Evolutionary conservation across 495 filamentous ascomycete species (phyloP), one percentile per base, ranked within the genome.

Genomic region (Penicillium parvum): DNA sequence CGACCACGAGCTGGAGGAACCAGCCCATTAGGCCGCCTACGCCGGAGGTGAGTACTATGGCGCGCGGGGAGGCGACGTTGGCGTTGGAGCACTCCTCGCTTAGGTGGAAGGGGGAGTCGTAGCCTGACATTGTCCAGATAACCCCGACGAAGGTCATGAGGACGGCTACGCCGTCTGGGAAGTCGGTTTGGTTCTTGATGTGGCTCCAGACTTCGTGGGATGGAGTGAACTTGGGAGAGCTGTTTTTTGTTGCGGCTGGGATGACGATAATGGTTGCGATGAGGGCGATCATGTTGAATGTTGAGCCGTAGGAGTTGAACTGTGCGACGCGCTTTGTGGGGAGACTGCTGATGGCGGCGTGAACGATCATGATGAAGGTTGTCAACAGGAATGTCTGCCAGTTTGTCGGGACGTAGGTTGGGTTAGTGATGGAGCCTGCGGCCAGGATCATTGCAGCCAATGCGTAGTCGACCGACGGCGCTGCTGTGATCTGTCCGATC

Each of bases 41-140:
- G 1, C 64, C 78, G 6, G 77, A 77, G 8, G 85, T 89, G 53
- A 90, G 66, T 17, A 88, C 75, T 44, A 90, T 90, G n/a, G 85
- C 84, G 9, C 85, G 74, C 0, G 85, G 85, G 1, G 84, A 80
- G 23, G 85, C 85, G 37, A 88, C 63, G 40, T 82, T 80, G 20
- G 85, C 85, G 53, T 89, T 89, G 32, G 79, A 81, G 60, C 85
- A 89, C 57, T 90, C 85, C 46, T 90, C 85, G 23, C 77, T 77
- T 16, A 90, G 61, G 60, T 90, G 85, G 56, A 90, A 90, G 1
- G 84, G 81, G 0, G 78, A 77, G 57, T 90, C 85, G 57, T 86
- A 87, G 22, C 83, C 79, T 21, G 68, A 73, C 78, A 82, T 82
- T 11, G 76, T 81, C 77, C 77, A 81, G 50, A 82, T 74, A n/a